Conservation (phyloP, 768 basidiomycete species). For the Termitomyces sp. region DNA sequence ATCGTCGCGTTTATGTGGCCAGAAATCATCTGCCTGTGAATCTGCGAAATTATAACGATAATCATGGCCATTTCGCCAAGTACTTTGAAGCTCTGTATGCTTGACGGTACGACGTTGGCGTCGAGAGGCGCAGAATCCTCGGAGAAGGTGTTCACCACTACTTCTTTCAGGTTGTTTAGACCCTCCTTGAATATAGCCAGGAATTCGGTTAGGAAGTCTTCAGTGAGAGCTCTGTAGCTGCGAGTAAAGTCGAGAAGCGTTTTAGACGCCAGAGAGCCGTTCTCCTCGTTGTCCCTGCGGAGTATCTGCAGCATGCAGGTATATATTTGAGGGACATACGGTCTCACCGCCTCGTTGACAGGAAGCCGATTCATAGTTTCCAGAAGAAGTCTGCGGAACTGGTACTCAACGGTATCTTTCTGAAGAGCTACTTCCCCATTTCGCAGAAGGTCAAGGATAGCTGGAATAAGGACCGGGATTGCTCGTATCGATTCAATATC, state of each 20-base stretch:
- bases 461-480: slow-evolving; percentile 69
- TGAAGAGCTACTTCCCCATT: slow-evolving; percentile 64
- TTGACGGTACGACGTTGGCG: slow-evolving; percentile 56
- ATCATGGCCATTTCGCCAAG: slow-evolving; percentile 92
- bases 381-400: slow-evolving; percentile 82
- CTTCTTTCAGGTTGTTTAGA: slow-evolving; percentile 66
- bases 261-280: slow-evolving; percentile 87
- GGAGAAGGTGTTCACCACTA: slow-evolving; percentile 74
- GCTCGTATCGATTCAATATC: slow-evolving; percentile 71
- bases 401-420: slow-evolving; percentile 68
- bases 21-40: slow-evolving; percentile 62
- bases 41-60: slow-evolving; percentile 86
- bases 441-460: slow-evolving; percentile 68
- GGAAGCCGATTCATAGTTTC: slow-evolving; percentile 90
- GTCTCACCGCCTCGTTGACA: slow-evolving; percentile 71
- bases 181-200: slow-evolving; percentile 76
- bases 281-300: slow-evolving; percentile 93
- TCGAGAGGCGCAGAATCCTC: slow-evolving; percentile 59
- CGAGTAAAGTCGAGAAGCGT: slow-evolving; percentile 87
- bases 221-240: slow-evolving; percentile 66
- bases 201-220: slow-evolving; percentile 75
- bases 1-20: slow-evolving; percentile 68
- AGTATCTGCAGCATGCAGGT: slow-evolving; percentile 81
- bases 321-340: slow-evolving; percentile 65
- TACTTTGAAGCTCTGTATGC: slow-evolving; percentile 88